These are phyloP conservation scores for Boletus insuetus DNA, from an alignment of 768 basidiomycete genomes.

Conservation along the genomic window DNA sequence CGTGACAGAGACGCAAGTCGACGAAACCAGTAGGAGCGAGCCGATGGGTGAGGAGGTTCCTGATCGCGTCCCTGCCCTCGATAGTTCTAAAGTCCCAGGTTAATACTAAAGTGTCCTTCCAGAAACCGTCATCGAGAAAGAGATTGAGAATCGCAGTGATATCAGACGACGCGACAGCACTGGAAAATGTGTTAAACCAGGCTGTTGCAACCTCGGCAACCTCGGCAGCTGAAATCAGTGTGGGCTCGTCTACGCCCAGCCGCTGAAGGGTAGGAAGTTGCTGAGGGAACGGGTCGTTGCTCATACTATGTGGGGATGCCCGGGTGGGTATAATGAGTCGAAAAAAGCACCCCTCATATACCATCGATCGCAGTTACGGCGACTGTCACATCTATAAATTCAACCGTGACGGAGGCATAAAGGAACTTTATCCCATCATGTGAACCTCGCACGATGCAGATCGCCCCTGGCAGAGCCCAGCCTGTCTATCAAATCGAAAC, in stretches of 20 bases:
- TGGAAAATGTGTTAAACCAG: slow-evolving; percentile 27
- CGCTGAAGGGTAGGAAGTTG: slow-evolving; percentile 31
- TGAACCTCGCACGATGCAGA: too few relatives aligned
- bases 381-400: not conserved
- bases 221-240: slow-evolving; percentile 12
- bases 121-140: slow-evolving; percentile 35
- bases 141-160: slow-evolving; percentile 21
- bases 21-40: slow-evolving; percentile 21
- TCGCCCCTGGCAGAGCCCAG: too few relatives aligned
- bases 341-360: not conserved
- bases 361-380: not conserved
- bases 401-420: too few relatives aligned
- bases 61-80: slow-evolving; percentile 38
- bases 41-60: slow-evolving; percentile 37
- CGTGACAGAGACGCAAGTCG: slow-evolving; percentile 13
- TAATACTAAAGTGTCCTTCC: slow-evolving; percentile 53
- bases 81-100: slow-evolving; percentile 59
- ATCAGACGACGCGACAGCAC: slow-evolving; percentile 19
- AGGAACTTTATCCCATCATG: too few relatives aligned
- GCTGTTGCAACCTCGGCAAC: slow-evolving; percentile 22
- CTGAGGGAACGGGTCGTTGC: slow-evolving; percentile 20
- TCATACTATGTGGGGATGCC: slow-evolving; percentile 11
- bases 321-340: not conserved
- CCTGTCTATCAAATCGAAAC: too few relatives aligned
- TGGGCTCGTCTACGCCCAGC: slow-evolving; percentile 23